Conservation (phyloP, 2,329 filamentous ascomycete species). For the Fusarium virguliforme region DNA sequence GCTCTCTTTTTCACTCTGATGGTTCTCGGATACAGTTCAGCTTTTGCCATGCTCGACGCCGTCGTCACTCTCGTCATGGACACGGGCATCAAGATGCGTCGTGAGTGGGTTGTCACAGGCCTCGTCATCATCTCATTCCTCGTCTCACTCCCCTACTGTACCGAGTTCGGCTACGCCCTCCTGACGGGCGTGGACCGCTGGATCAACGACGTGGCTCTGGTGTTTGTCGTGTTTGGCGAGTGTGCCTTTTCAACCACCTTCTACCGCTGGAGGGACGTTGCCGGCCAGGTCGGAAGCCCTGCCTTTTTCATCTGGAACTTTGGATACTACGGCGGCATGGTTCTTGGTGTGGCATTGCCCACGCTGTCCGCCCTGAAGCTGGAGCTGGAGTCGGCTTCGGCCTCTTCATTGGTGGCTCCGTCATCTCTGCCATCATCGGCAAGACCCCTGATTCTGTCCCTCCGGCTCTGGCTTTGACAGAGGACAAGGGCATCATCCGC, state of each 20-base stretch:
- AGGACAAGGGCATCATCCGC: constrained; percentile 54
- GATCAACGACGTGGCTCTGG: constrained; percentile 69
- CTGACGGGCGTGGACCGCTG: constrained; percentile 70
- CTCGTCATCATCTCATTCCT: constrained; percentile 68
- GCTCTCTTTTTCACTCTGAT: constrained; percentile 72
- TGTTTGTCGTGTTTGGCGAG: constrained; percentile 70
- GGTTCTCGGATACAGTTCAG: constrained; percentile 71
- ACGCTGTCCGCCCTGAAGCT: constrained; percentile 61
- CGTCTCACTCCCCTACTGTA: constrained; percentile 71
- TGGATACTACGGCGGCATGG: constrained; percentile 68
- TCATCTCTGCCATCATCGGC: constrained; percentile 60
- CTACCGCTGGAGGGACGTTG: constrained; percentile 67
- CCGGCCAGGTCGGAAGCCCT: constrained; percentile 61
- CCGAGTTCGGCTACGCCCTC: constrained; percentile 71
- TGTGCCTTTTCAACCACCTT: constrained; percentile 68
- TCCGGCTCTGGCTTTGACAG: constrained; percentile 62
- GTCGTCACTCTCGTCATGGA: constrained; percentile 70
- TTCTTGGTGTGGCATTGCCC: constrained; percentile 68
- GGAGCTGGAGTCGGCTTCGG: constrained; percentile 69
- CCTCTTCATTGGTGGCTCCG: constrained; percentile 62
- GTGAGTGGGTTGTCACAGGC: constrained; percentile 64
- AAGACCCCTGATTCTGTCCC: constrained; percentile 58
- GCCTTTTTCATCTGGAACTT: constrained; percentile 64
- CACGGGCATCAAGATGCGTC: constrained; percentile 58
- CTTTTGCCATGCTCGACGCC: constrained; percentile 73